phyloP scores from a whole-genome alignment of 2,329 filamentous ascomycete species.

The Monilinia vaccinii-corymbosi region DNA sequence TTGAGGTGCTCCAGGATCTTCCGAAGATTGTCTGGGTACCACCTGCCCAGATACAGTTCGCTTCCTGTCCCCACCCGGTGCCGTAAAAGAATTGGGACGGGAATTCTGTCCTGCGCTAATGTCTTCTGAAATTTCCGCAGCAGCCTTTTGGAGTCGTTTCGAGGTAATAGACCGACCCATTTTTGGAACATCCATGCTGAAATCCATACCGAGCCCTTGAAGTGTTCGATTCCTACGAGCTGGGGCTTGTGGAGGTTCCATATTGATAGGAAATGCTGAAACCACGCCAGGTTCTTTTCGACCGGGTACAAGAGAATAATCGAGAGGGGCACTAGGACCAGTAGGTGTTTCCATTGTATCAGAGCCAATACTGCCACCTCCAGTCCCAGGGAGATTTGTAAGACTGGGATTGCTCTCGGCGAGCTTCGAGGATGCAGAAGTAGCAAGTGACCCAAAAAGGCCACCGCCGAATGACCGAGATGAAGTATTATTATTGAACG shows the following conservation, averaged over 20 bases:
- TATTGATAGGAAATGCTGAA: constrained; percentile 22
- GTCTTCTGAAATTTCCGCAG: constrained; percentile 24
- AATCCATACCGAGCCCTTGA: constrained; percentile 29
- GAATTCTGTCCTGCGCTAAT: constrained; percentile 12
- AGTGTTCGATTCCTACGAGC: constrained; percentile 30
- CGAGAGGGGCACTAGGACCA: constrained; percentile 35
- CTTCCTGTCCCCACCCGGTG: constrained; percentile 58
- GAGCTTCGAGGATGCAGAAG: constrained; percentile 26
- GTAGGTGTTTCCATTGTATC: constrained; percentile 59
- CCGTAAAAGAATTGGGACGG: constrained; percentile 16
- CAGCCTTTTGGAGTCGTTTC: constrained; percentile 27
- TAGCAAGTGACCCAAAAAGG: constrained; percentile 26
- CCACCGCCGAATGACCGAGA: constrained; percentile 23
- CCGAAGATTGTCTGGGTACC: constrained; percentile 42
- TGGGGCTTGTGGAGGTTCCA: constrained; percentile 40
- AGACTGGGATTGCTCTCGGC: constrained; percentile 30
- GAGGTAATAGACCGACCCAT: constrained; percentile 28
- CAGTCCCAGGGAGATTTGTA: constrained; percentile 27
- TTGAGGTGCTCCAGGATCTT: constrained; percentile 55
- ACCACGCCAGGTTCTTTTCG: constrained; percentile 24
- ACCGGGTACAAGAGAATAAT: constrained; percentile 26
- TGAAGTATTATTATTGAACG: constrained; percentile 28
- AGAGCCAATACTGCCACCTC: constrained; percentile 30
- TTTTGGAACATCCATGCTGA: constrained; percentile 29
- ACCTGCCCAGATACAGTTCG: constrained; percentile 84